A percentile compares a stretch with the other conserved stretches of the same genome.
Evolutionary conservation across 306 rosid species (phyloP).

Genomic region (Albizia julibrissin): DNA sequence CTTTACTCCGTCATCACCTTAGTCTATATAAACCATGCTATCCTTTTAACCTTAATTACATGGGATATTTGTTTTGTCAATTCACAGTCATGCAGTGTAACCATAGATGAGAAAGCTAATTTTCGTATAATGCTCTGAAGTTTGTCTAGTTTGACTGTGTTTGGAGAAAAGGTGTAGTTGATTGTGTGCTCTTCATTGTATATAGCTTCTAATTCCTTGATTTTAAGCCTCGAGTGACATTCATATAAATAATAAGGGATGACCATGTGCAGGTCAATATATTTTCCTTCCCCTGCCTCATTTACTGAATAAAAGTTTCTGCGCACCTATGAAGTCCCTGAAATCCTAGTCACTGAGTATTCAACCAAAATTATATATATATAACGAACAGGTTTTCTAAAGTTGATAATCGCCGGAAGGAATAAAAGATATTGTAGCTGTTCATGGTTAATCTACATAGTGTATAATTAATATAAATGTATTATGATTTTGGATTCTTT

Average conservation of each 20-base stretch:
- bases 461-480: too few relatives aligned
- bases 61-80: not conserved
- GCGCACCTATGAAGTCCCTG: not conserved
- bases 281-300: not conserved
- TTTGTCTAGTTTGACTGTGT: not conserved
- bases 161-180: not conserved
- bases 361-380: not conserved
- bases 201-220: not conserved
- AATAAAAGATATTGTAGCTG: too few relatives aligned
- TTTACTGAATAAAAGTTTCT: not conserved
- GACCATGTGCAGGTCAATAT: not conserved
- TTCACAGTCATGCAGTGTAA: not conserved
- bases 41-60: not conserved
- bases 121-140: not conserved
- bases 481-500: too few relatives aligned
- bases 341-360: not conserved
- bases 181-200: not conserved
- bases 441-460: too few relatives aligned
- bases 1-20: slow-evolving; percentile 35
- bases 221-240: not conserved
- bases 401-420: too few relatives aligned
- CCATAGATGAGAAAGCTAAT: not conserved
- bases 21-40: slow-evolving; percentile 14
- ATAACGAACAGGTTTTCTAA: not conserved
- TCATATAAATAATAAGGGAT: not conserved